phyloP scores from a whole-genome alignment of 2,329 filamentous ascomycete genomes.

The Corynespora cassiicola region DNA sequence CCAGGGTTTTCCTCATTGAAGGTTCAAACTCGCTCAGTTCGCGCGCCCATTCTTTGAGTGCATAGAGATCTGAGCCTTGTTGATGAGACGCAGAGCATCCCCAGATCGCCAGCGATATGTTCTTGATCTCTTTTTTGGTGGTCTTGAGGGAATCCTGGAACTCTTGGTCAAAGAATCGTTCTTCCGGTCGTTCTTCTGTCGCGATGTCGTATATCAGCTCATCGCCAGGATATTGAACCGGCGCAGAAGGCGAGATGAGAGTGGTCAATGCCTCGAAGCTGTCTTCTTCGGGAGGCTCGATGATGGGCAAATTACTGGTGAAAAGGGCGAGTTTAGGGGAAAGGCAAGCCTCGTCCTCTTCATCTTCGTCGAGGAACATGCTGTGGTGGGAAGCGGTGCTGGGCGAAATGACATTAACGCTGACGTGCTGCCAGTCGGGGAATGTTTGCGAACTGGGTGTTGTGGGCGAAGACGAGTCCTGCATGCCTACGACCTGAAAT shows the following conservation, averaged over 20 bases:
- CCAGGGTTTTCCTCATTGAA: conserved; percentile 11
- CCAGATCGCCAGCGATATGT: conserved; percentile 17
- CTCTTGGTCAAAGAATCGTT: conserved; percentile 8
- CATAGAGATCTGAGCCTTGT: conserved; percentile 12
- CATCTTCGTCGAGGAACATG: conserved; percentile 14
- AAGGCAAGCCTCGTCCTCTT: conserved; percentile 7
- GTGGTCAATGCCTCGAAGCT: conserved; percentile 2
- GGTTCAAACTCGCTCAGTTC: conserved; percentile 17
- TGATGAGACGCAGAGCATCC: conserved; percentile 16
- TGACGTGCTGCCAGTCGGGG: conserved; percentile 10
- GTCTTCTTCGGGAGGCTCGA: conserved; percentile 1
- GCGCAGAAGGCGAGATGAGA: conserved; percentile 18
- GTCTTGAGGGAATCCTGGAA: conserved; percentile 11
- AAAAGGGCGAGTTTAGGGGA: conserved; percentile 14
- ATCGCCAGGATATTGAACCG: conserved; percentile 14
- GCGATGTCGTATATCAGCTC: conserved; percentile 17
- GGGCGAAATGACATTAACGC: conserved; percentile 18
- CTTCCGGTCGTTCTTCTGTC: conserved; percentile 9
- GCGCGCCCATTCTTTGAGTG: conserved; percentile 13
- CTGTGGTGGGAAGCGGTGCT: conserved; percentile 15
- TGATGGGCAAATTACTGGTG: conserved; percentile 11
- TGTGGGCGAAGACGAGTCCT: conserved; percentile 4
- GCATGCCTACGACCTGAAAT: conserved; percentile 6
- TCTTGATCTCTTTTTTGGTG: conserved; percentile 16
- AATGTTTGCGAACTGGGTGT: conserved; percentile 5